A percentile compares a stretch with the other conserved stretches of the same genome.
phyloP scores from a whole-genome alignment of 1,284 basidiomycete species.

The Thelephora terrestris region DNA sequence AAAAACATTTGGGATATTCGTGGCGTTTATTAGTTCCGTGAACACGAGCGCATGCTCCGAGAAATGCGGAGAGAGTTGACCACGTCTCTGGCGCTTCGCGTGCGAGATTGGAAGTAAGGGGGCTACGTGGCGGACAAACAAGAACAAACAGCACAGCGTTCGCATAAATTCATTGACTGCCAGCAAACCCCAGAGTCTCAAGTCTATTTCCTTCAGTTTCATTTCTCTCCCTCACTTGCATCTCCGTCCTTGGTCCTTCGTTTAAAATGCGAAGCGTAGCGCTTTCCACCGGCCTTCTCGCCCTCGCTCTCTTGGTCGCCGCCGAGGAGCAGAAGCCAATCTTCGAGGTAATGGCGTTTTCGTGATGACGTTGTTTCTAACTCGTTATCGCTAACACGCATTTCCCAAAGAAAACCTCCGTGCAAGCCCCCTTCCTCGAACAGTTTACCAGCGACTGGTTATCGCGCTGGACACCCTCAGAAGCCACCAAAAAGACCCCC shows the following conservation, averaged over 20 bases:
- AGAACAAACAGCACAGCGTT: conserved; percentile 15
- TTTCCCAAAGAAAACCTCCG: conserved; percentile 53
- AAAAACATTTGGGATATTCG: no score
- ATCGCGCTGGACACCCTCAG: conserved; percentile 90
- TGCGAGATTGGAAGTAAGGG: conserved; percentile 5
- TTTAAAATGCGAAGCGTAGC: conserved; percentile 76
- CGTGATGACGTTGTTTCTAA: background rate
- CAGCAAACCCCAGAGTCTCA: background rate
- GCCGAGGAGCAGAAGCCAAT: conserved; percentile 56
- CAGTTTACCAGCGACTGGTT: conserved; percentile 93
- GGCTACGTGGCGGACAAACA: conserved; percentile 36
- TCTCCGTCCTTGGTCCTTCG: conserved; percentile 51
- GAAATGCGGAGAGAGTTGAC: no score
- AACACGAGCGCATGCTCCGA: no score
- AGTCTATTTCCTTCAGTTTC: conserved; percentile 9
- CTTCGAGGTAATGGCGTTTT: conserved; percentile 43
- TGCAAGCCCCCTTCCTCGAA: conserved; percentile 94
- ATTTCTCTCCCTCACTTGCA: conserved; percentile 26
- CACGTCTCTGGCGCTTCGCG: no score
- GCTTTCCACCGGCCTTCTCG: conserved; percentile 57
- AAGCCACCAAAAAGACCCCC: conserved; percentile 95
- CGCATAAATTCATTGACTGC: background rate
- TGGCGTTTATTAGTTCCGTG: no score
- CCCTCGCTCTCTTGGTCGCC: conserved; percentile 48
- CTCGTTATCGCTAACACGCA: conserved; percentile 4